A percentile compares a stretch with the other conserved stretches of the same genome.
Conservation (phyloP, 2,329 filamentous ascomycete species). For the Tolypocladium album region DNA sequence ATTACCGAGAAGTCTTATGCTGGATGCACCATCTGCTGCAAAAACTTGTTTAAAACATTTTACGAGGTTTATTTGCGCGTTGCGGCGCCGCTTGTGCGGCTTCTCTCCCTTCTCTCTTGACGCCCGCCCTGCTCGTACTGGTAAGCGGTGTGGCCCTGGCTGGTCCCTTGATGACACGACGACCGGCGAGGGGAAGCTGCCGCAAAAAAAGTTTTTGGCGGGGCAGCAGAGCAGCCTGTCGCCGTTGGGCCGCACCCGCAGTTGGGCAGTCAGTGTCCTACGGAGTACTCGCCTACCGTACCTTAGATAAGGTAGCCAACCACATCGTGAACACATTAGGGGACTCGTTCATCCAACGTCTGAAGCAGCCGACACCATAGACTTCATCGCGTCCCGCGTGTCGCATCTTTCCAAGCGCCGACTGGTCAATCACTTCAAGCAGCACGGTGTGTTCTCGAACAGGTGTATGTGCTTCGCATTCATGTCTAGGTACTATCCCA, state of each 20-base stretch:
- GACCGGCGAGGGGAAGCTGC: background rate
- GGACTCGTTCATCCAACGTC: too few species aligned
- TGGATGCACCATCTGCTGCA: background rate
- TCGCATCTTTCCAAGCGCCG: too few species aligned
- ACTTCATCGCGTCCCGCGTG: too few species aligned
- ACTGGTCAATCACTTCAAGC: too few species aligned
- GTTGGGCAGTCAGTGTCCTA: background rate
- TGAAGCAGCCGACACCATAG: too few species aligned
- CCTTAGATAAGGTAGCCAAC: too few species aligned
- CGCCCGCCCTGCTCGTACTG: background rate
- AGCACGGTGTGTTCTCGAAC: background rate
- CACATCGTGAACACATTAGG: too few species aligned
- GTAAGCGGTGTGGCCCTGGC: background rate
- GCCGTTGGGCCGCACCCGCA: background rate
- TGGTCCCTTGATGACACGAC: background rate
- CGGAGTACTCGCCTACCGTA: too few species aligned
- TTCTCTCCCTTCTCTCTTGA: background rate
- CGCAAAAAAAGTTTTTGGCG: background rate
- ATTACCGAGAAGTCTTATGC: background rate
- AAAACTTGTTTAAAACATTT: background rate
- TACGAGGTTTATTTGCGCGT: background rate
- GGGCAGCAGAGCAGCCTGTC: background rate
- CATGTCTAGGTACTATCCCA: background rate
- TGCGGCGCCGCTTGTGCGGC: background rate
- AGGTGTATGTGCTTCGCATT: background rate